A percentile compares a stretch with the other conserved stretches of the same genome.
These are phyloP conservation scores for Scheffersomyces illinoinensis DNA, from an alignment of 1,139 yeast genomes.

Conservation along the genomic window DNA sequence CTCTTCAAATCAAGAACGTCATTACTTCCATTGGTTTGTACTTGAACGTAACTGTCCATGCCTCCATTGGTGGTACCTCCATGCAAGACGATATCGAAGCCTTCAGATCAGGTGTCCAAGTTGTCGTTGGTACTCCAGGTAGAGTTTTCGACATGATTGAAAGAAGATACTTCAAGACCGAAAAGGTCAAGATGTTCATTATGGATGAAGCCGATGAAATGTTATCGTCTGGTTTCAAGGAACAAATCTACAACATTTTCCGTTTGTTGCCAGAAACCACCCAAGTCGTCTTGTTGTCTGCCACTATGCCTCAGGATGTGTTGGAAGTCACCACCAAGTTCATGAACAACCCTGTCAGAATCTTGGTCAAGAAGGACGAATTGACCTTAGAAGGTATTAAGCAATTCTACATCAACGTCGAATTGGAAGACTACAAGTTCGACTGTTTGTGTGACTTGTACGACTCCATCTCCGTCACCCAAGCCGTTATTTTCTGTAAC, in stretches of 20 bases:
- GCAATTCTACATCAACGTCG: constrained; percentile 94
- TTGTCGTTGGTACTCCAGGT: constrained; percentile 99
- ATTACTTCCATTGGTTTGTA: constrained; percentile 91
- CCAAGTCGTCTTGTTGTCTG: constrained; percentile 94
- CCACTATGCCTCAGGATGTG: constrained; percentile 97
- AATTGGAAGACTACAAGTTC: constrained; percentile 88
- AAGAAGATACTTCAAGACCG: constrained; percentile 87
- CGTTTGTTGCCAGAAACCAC: constrained; percentile 90
- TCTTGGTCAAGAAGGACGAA: constrained; percentile 97
- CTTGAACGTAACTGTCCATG: constrained; percentile 93
- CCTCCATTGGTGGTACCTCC: constrained; percentile 98
- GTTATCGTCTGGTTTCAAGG: constrained; percentile 96
- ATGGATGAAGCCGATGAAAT: constrained; percentile 99
- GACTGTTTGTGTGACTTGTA: constrained; percentile 96
- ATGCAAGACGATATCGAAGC: constrained; percentile 90
- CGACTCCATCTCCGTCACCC: constrained; percentile 97
- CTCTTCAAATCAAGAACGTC: constrained; percentile 96
- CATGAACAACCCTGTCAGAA: constrained; percentile 97
- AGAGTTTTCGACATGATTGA: constrained; percentile 97
- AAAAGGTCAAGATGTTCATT: constrained; percentile 92
- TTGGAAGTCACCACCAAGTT: constrained; percentile 95
- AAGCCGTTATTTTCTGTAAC: constrained; percentile 99
- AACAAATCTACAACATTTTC: constrained; percentile 96
- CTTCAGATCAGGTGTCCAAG: constrained; percentile 89
- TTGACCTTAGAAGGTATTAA: constrained; percentile 97